These are phyloP conservation scores for Waitea zeae DNA, from an alignment of 1,284 basidiomycete species.

Conservation along the genomic window DNA sequence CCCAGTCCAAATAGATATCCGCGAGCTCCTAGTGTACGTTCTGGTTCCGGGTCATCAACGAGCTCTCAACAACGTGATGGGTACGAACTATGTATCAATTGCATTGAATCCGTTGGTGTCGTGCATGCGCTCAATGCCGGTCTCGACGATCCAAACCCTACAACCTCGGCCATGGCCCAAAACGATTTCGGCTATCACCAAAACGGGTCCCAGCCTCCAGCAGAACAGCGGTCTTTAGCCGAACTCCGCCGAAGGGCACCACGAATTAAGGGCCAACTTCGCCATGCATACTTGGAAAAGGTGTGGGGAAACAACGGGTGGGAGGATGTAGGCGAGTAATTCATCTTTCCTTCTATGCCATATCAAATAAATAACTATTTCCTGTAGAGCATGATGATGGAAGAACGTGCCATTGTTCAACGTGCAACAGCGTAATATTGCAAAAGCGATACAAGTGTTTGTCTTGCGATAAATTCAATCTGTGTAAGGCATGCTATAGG, in stretches of 20 bases:
- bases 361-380: no score
- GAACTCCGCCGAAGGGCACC: constrained; percentile 50
- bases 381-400: constrained; percentile 69
- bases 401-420: constrained; percentile 50
- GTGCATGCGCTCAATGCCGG: constrained; percentile 55
- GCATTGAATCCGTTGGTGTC: constrained; percentile 62
- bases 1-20: no score
- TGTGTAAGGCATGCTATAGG: constrained; percentile 74
- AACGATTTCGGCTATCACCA: no score
- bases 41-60: no score
- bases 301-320: constrained; percentile 69
- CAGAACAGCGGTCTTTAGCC: no score
- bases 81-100: constrained; percentile 70
- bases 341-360: no score
- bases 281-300: constrained; percentile 76
- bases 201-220: no score
- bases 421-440: constrained; percentile 45
- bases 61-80: no score
- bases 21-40: no score
- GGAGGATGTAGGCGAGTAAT: no score
- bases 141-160: no score
- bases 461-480: constrained; percentile 60
- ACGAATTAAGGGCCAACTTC: constrained; percentile 45
- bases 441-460: constrained; percentile 71
- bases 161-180: constrained; percentile 28